Evolutionary conservation across 2,329 filamentous ascomycete species (phyloP), one percentile per base, ranked within the genome.

Genomic region (Sporothrix pallida): DNA sequence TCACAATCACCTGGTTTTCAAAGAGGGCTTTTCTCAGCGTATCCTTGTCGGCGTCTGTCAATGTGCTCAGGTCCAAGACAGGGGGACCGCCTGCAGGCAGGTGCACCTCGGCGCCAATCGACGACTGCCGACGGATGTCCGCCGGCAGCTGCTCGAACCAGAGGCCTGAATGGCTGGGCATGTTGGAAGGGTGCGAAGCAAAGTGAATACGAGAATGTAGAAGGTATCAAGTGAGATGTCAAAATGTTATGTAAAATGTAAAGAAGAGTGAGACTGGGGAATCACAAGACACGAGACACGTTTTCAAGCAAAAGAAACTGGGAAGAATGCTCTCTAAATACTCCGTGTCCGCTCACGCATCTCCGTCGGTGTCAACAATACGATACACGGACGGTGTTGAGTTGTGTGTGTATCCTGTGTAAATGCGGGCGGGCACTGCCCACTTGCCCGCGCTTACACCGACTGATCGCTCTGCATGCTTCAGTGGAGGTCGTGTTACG

Each of bases 1-100:
- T 63, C 31, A 76, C 75, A 56, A 76, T 31, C 5, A 76, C 75
- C 44, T 75, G 74, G 71, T 75, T 73, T 56, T 71, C 74, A 65
- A 76, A 76, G 1, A 76, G 58, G 0, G 74, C 74, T 37, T 73
- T 60, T 2, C 75, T 71, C 15, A 76, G 67, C 6, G 37, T 31
- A 7, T 65, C 60, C 44, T 71, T 65, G 70, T 76, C 75, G 10
- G 65, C 70, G 4, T 71, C 75, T 0, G 44, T 72, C 17, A 76
- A 60, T 1, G 58, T 12, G 9, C 58, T 67, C 23, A 75, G 10
- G 60, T 76, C 73, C 6, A 75, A 50, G 10, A 74, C 50, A 3
- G 63, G 56, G 17, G 50, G 26, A n/a, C 17, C 23, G 7, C 54
- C 17, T 2, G 68, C 44, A 67, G 74, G 71, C 15, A 76, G 58